Base-by-base conservation (phyloP, 2,329 filamentous ascomycete species). In the Penicillium expansum region DNA sequence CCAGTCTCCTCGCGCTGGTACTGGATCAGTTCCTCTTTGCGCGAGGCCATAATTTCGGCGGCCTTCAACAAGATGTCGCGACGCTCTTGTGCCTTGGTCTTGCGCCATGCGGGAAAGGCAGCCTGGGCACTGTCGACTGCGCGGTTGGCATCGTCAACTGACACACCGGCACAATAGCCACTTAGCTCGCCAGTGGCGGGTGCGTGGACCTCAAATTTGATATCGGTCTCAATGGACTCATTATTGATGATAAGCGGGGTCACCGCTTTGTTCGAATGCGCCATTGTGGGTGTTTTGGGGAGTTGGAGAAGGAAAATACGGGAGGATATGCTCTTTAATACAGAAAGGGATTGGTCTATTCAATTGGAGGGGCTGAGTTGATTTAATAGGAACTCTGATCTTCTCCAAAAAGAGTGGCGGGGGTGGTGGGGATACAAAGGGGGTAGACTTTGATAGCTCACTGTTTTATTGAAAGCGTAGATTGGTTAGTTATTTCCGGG, bases 71-170 rank as follows among this genome's bases (percentile, higher is more conserved):
- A 80, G 61, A 95, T 85, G 62, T 88, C 83, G 35, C 89, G 85
- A 38, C 89, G 87, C 24, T 80, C 69, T 24, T 77, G 68, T 1
- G 86, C 83, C 44, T 83, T 85, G 3, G 83, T 83, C 62, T 82
- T 83, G 42, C 82, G 80, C 91, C 91, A 96, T 57, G 81, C 75
- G 42, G 82, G 82, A 72, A 90, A 87, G 1, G 91, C 90, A 14
- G 79, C 77, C n/a, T 85, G 78, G 0, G 90, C 89, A 10, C 86
- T 82, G 10, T 77, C 74, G 18, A 82, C 74, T 29, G 86, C 86
- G 61, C 83, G 78, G 2, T 77, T 73, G 45, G 83, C 82, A 64
- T 86, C 79, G 9, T 78, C 71, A 37, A 81, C 76, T 3, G 85
- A 84, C 33, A 82, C 84, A 33, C 81, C 79, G 56, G 82, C 83